These are phyloP conservation scores for Metschnikowia continentalis DNA, from an alignment of 805 yeast genomes.

Conservation along the genomic window DNA sequence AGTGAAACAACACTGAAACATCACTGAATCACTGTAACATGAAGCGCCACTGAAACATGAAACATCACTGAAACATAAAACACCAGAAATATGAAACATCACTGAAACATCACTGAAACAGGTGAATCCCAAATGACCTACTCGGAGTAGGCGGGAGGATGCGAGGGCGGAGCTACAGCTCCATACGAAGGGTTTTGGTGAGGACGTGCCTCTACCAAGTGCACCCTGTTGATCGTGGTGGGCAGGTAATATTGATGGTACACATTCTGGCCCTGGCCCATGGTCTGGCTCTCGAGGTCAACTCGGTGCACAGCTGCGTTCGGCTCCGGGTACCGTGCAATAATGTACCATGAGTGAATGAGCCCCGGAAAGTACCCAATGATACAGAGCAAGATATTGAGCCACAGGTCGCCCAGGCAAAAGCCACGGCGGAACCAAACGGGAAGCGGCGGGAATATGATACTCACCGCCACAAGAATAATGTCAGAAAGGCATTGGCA, in stretches of 20 bases:
- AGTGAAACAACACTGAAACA: no score
- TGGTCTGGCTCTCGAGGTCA: slow-evolving; percentile 37
- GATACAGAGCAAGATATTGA: slow-evolving; percentile 40
- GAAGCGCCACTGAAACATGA: no score
- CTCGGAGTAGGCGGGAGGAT: slow-evolving; percentile 2
- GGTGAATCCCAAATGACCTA: neutral
- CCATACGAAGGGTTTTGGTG: slow-evolving; percentile 22
- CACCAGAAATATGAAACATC: no score
- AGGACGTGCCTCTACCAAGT: slow-evolving; percentile 10
- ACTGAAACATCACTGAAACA: no score
- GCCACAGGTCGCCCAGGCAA: slow-evolving; percentile 48
- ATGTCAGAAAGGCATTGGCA: slow-evolving; percentile 44
- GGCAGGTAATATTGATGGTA: slow-evolving; percentile 14
- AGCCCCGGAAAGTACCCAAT: slow-evolving; percentile 51
- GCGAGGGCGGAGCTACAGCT: slow-evolving; percentile 15
- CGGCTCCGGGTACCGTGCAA: slow-evolving; percentile 41
- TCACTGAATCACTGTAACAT: no score
- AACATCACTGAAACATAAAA: no score
- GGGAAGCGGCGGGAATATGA: slow-evolving; percentile 71
- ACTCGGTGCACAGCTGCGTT: slow-evolving; percentile 8
- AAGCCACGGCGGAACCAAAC: slow-evolving; percentile 63
- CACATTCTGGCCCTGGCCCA: slow-evolving; percentile 19
- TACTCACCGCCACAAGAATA: slow-evolving; percentile 54
- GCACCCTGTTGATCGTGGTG: slow-evolving; percentile 4
- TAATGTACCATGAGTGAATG: slow-evolving; percentile 47